Percentiles rank a stretch among this genome's conserved stretches.
phyloP scores from a whole-genome alignment of 1,284 basidiomycete species.

The Ceratobasidium sp. region DNA sequence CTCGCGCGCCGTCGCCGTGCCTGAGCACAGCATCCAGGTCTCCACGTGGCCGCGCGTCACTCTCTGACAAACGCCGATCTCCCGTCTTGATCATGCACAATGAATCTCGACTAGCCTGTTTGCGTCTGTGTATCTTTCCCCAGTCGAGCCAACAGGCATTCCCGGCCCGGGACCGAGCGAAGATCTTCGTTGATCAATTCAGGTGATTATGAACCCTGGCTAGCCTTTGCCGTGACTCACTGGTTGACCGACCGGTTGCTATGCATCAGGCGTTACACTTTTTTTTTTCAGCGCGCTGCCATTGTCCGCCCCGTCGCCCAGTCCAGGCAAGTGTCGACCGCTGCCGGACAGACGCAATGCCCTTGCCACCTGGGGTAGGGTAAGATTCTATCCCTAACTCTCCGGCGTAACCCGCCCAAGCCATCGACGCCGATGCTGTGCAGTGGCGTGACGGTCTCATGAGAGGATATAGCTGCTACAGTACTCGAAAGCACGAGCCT shows the following conservation, averaged over 20 bases:
- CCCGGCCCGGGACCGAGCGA: neutral
- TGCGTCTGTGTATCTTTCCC: neutral
- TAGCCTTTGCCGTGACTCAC: neutral
- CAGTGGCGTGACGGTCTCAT: constrained; percentile 22
- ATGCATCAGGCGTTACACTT: neutral
- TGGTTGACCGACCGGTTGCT: neutral
- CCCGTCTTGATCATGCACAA: neutral
- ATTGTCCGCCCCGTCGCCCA: neutral
- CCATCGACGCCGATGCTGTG: constrained; percentile 22
- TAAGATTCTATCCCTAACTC: neutral
- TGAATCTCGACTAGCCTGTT: neutral
- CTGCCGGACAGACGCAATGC: neutral
- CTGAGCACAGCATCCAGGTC: constrained; percentile 8
- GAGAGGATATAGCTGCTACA: neutral
- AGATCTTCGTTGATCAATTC: neutral
- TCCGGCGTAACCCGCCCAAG: neutral
- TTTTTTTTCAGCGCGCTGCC: neutral
- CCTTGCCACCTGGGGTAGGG: neutral
- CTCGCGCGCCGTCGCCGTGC: constrained; percentile 3
- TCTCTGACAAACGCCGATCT: constrained; percentile 1
- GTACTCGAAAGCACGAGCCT: neutral
- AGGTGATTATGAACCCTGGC: neutral
- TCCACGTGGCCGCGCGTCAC: constrained; percentile 13
- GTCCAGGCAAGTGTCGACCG: no score
- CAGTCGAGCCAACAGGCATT: neutral